Base-by-base conservation (phyloP, 2,329 filamentous ascomycete species). In the Rhynchosporium secalis region DNA sequence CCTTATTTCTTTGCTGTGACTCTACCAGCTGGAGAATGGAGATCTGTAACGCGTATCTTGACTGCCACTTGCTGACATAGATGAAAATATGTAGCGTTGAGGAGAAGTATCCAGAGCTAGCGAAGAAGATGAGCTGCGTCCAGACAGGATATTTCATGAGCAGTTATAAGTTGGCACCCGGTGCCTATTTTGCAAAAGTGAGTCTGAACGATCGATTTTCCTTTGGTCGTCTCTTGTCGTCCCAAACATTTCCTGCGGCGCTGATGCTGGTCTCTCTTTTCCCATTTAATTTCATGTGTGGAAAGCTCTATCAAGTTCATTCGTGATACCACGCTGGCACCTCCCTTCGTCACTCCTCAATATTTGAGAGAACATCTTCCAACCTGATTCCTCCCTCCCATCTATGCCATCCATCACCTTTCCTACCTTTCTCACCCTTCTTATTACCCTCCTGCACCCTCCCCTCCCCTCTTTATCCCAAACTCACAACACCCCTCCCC, bases 101-200 rank as follows among this genome's bases (percentile, higher is more conserved):
- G 8, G 74, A 75, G 2, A 77, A 69, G 4, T 76, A 82, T 64
- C 78, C 79, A 0, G 68, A 66, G 4, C 69, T 84, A 38, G 79
- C 78, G 6, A 72, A 70, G 57, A 84, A 83, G 72, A 80, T 80
- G 76, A 80, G 78, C 28, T 70, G 69, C 58, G 41, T 77, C 12
- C 73, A 77, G 62, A 72, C 74, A 6, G 75, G 75, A 0, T 74
- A 71, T 15, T 69, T 69, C 61, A 70, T 60, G 31, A 79, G 75
- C 0, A 83, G 80, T 65, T 80, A 80, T 70, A 74, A 74, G 1
- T 76, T 83, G 38, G 67, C 81, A 10, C 79, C 80, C 0, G 65
- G 75, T 13, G 76, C 77, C 0, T 84, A 81, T 62, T 76, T 83
- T 36, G 66, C 65, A 20, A 81, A 79, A 75, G 81, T 81, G 26